These are phyloP conservation scores for Nadsonia commutata DNA, from an alignment of 1,139 yeast genomes.

Conservation along the genomic window DNA sequence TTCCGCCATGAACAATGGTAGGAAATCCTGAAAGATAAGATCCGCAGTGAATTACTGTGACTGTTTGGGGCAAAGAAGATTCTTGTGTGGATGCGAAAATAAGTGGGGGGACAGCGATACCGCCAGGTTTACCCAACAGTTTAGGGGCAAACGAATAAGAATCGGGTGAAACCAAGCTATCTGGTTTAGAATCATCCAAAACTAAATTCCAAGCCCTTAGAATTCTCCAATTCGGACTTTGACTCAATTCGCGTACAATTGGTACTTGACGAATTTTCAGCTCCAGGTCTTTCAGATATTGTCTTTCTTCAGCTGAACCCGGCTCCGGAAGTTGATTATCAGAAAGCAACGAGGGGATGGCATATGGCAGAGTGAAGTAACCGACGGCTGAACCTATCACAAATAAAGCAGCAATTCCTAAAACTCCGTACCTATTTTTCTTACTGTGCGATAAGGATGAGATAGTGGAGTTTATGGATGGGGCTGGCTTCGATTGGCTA, in stretches of 20 bases:
- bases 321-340: not conserved
- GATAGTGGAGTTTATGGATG: not conserved
- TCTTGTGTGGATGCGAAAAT: slow-evolving; percentile 42
- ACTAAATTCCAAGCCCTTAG: slow-evolving; percentile 49
- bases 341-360: not conserved
- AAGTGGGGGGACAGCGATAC: slow-evolving; percentile 58
- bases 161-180: slow-evolving; percentile 16
- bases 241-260: slow-evolving; percentile 33
- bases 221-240: slow-evolving; percentile 29
- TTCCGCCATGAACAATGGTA: slow-evolving; percentile 78
- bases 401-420: not conserved
- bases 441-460: slow-evolving; percentile 2
- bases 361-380: not conserved
- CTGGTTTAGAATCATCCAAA: slow-evolving; percentile 16
- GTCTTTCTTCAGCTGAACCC: not conserved
- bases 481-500: not conserved
- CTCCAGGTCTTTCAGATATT: slow-evolving; percentile 7
- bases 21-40: slow-evolving; percentile 76
- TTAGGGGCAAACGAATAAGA: slow-evolving; percentile 16
- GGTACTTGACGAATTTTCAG: slow-evolving; percentile 35
- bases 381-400: not conserved
- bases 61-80: slow-evolving; percentile 31
- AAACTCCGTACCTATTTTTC: not conserved
- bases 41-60: slow-evolving; percentile 65
- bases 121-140: slow-evolving; percentile 49